phyloP scores from a whole-genome alignment of 805 yeast species.

The Yarrowia yakushimensis region DNA sequence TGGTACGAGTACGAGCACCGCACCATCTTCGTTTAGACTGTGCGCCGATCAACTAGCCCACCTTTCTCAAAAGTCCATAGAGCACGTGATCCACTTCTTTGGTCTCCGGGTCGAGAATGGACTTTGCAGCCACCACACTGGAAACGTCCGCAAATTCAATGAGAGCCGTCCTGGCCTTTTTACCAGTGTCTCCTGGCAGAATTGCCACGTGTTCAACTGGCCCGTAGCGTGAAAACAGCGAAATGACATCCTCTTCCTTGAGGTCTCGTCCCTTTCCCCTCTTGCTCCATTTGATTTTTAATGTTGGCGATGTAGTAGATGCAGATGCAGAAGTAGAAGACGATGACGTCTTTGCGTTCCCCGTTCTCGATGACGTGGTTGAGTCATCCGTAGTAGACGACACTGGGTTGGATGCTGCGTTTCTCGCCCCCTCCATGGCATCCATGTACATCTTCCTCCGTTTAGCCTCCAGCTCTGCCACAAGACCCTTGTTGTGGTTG shows the following conservation, averaged over 20 bases:
- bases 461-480: slow-evolving; percentile 26
- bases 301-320: neutral
- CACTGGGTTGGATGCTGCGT: too few species aligned
- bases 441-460: slow-evolving; percentile 27
- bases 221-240: slow-evolving; percentile 11
- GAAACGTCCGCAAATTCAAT: slow-evolving; percentile 18
- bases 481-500: slow-evolving; percentile 25
- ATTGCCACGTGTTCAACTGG: slow-evolving; percentile 19
- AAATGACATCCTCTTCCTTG: neutral
- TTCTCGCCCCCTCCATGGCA: slow-evolving; percentile 18
- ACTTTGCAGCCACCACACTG: slow-evolving; percentile 13
- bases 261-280: neutral
- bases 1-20: too few species aligned
- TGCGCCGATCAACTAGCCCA: neutral
- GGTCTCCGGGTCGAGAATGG: neutral
- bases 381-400: too few species aligned
- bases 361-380: too few species aligned
- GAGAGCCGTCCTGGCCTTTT: slow-evolving; percentile 15
- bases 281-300: slow-evolving; percentile 10
- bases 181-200: slow-evolving; percentile 9
- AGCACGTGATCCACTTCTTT: neutral
- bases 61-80: neutral
- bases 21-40: too few species aligned
- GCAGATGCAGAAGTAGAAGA: neutral
- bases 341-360: neutral